phyloP scores from a whole-genome alignment of 768 basidiomycete species.

The Tulasnella sp. region DNA sequence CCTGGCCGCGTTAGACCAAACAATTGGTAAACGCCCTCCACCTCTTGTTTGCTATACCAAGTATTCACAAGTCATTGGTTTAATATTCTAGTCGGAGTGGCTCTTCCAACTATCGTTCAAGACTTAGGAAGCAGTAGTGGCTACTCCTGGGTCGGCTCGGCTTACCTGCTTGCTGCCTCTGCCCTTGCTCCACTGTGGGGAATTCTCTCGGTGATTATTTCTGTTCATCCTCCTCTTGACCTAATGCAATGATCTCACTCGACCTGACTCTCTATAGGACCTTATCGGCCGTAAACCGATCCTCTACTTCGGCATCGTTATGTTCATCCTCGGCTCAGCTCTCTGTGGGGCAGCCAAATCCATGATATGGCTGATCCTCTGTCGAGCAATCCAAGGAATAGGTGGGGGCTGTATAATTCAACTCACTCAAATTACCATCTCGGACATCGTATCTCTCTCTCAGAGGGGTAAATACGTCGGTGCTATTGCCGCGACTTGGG shows the following conservation, averaged over 20 bases:
- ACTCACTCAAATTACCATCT: constrained; percentile 69
- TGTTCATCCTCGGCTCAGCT: constrained; percentile 75
- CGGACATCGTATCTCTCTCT: constrained; percentile 76
- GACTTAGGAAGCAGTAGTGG: constrained; percentile 58
- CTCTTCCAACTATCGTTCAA: constrained; percentile 65
- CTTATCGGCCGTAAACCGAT: constrained; percentile 61
- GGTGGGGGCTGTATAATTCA: constrained; percentile 77
- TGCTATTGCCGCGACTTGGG: constrained; percentile 73
- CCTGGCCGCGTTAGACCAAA: constrained; percentile 48
- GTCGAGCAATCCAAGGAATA: constrained; percentile 76
- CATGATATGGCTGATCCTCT: constrained; percentile 73
- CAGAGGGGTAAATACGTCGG: constrained; percentile 80
- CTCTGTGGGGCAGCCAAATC: constrained; percentile 76
- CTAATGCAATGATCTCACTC: neutral
- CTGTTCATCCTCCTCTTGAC: neutral
- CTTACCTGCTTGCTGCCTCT: constrained; percentile 64
- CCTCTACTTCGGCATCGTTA: constrained; percentile 58
- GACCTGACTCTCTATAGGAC: constrained; percentile 42
- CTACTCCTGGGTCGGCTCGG: constrained; percentile 68
- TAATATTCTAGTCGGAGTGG: constrained; percentile 42
- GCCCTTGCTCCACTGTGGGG: constrained; percentile 22
- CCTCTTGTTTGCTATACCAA: too few species aligned
- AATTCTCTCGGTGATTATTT: constrained; percentile 12
- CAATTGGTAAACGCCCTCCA: constrained; percentile 18
- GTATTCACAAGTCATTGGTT: neutral